Base-by-base conservation (phyloP, 768 basidiomycete species). In the Leccinum subgranulosum region DNA sequence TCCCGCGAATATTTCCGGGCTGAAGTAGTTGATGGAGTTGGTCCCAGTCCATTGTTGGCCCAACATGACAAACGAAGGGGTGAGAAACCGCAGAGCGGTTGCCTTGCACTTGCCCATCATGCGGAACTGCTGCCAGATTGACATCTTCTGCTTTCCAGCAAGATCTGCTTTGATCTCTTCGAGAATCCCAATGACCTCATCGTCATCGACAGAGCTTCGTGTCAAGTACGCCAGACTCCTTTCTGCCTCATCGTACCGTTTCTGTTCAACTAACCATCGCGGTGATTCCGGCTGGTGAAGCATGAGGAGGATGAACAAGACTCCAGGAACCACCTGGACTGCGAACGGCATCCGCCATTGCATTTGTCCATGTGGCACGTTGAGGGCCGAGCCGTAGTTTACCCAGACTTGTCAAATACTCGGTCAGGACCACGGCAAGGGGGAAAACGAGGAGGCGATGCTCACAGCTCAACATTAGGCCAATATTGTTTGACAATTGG, bases 291-390 rank as follows among this genome's bases (percentile, higher is more conserved):
- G 79, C 56, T 82, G 79, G 53, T 76, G 76, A 7, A 75, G 48
- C 77, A 84, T 81, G 6, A 72, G 65, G 34, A 76, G 55, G 8
- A 79, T 62, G 61, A 85, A 79, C 0, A 84, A 58, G 17, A 81
- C 64, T 3, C 82, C 81, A 4, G 82, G 84, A 41, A 85, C 60
- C 52, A 84, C 63, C 68, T 83, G 82, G 33, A 83, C 55, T 36
- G 76, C 76, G 55, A 84, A 77, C 0, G 81, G 81, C 58, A 83
- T 71, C 12, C 81, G 78, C 82, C 82, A 84, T 51, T 81, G 80
- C 64, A 74, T 70, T 49, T 79, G 67, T n/a, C 72, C 72, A 6
- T 58, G 66, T 4, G 74, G 55, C 9, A 79, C 57, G 56, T 77
- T 64, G 54, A 75, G 69, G 9, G 75, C 69, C 0, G 75, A 70